These are phyloP conservation scores for Lachancea waltii DNA, from an alignment of 805 yeast species.

Conservation along the genomic window DNA sequence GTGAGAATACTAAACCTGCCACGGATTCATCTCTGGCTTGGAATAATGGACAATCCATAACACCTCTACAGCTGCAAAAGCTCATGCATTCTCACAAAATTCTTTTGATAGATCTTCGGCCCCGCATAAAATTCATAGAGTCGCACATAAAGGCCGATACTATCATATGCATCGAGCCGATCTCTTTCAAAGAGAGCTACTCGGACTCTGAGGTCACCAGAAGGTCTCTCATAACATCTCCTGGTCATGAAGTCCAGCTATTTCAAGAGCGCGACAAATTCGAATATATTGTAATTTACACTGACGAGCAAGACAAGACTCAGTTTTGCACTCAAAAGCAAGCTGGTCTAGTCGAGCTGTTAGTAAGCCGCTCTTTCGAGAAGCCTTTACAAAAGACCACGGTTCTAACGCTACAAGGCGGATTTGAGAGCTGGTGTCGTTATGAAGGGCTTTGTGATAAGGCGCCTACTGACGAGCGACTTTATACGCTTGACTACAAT, in stretches of 20 bases:
- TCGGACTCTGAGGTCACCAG: slow-evolving; percentile 63
- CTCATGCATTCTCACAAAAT: slow-evolving; percentile 23
- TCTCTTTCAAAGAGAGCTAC: slow-evolving; percentile 43
- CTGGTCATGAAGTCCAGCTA: slow-evolving; percentile 46
- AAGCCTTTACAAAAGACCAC: slow-evolving; percentile 20
- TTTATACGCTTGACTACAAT: slow-evolving; percentile 3
- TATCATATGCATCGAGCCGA: slow-evolving; percentile 72
- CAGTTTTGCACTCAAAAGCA: slow-evolving; percentile 21
- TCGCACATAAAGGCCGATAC: slow-evolving; percentile 58
- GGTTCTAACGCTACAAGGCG: slow-evolving; percentile 21
- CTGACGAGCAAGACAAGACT: slow-evolving; percentile 16
- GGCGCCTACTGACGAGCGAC: neutral
- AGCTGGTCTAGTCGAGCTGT: slow-evolving; percentile 18
- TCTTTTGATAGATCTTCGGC: slow-evolving; percentile 68
- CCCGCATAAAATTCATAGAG: slow-evolving; percentile 49
- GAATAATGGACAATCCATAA: slow-evolving; percentile 7
- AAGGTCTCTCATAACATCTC: slow-evolving; percentile 49
- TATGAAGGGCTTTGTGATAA: slow-evolving; percentile 13
- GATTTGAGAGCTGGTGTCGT: slow-evolving; percentile 23
- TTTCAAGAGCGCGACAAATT: slow-evolving; percentile 50
- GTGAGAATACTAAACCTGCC: no score
- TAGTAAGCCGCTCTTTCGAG: slow-evolving; percentile 25
- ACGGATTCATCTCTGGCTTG: neutral
- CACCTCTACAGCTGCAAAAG: slow-evolving; percentile 11
- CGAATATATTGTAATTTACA: slow-evolving; percentile 58